phyloP scores from a whole-genome alignment of 352 stramenopile species.

The Thraustochytrium striatum region DNA sequence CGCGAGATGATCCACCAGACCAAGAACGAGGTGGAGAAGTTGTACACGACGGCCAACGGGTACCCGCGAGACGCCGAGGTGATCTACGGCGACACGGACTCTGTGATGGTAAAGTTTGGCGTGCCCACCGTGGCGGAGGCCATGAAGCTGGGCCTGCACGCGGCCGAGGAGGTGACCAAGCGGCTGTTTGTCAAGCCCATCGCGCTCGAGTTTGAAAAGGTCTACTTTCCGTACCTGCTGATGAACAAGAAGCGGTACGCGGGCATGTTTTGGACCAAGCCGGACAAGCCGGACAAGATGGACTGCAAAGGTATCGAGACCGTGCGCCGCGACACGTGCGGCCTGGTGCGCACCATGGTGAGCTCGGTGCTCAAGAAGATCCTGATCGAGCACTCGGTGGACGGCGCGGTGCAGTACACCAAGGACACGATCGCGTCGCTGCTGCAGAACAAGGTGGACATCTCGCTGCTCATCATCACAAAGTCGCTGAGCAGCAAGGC shows the following conservation, averaged over 20 bases:
- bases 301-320: conserved; percentile 97
- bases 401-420: conserved; percentile 91
- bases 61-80: conserved; percentile 90
- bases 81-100: conserved; percentile 99
- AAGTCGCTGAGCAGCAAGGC: conserved; percentile 92
- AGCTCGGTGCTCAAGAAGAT: conserved; percentile 96
- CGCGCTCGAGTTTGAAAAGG: conserved; percentile 98
- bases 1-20: conserved; percentile 93
- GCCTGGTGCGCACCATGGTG: conserved; percentile 93
- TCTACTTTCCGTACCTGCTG: conserved; percentile 98
- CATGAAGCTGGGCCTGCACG: conserved; percentile 95
- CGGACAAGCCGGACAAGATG: conserved; percentile 98
- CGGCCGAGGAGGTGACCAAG: conserved; percentile 86
- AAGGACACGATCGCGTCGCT: conserved; percentile 96
- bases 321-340: conserved; percentile 97
- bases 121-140: conserved; percentile 85
- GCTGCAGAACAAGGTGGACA: conserved; percentile 99
- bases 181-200: conserved; percentile 93
- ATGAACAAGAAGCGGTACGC: conserved; percentile 99
- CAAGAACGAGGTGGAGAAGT: conserved; percentile 89
- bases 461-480: conserved; percentile 98
- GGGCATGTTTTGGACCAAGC: conserved; percentile 79
- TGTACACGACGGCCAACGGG: conserved; percentile 87
- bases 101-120: conserved; percentile 99
- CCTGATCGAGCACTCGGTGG: conserved; percentile 91